Conservation (phyloP, 345 rosid species). For the Eucalyptus grandis region DNA sequence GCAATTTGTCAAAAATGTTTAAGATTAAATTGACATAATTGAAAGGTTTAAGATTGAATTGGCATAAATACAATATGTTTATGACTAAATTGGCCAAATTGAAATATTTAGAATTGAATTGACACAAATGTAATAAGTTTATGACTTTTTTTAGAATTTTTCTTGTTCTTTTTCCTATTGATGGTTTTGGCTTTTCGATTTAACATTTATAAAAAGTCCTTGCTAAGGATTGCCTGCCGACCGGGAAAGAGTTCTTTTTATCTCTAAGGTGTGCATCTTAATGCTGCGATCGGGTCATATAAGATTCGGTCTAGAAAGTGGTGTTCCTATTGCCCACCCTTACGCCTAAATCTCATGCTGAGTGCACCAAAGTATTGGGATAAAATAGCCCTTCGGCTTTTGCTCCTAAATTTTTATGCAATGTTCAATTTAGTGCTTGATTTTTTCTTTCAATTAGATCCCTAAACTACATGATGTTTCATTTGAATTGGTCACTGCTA, state of each 20-base stretch:
- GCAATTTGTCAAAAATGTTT: too few species aligned
- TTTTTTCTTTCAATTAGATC: neutral
- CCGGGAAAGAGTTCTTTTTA: neutral
- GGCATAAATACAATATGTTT: too few species aligned
- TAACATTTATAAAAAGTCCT: neutral
- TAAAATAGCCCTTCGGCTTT: neutral
- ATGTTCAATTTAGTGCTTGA: neutral
- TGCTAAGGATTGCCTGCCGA: neutral
- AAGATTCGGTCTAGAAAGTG: neutral
- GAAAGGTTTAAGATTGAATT: too few species aligned
- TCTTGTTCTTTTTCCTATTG: neutral
- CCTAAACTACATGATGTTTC: neutral
- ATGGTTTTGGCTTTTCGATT: neutral
- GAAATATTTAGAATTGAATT: too few species aligned
- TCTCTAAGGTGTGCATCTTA: neutral
- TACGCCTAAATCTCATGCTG: neutral
- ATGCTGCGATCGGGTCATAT: neutral
- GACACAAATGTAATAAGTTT: too few species aligned
- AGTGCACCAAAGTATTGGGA: neutral
- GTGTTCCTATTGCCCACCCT: neutral
- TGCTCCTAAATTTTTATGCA: neutral
- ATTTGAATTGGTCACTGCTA: neutral
- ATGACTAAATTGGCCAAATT: too few species aligned
- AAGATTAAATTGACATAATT: too few species aligned
- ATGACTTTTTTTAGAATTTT: too few species aligned